Evolutionary conservation across 257 asterid species (phyloP), one percentile per base, ranked within the genome.

Genomic region (Plantago major): DNA sequence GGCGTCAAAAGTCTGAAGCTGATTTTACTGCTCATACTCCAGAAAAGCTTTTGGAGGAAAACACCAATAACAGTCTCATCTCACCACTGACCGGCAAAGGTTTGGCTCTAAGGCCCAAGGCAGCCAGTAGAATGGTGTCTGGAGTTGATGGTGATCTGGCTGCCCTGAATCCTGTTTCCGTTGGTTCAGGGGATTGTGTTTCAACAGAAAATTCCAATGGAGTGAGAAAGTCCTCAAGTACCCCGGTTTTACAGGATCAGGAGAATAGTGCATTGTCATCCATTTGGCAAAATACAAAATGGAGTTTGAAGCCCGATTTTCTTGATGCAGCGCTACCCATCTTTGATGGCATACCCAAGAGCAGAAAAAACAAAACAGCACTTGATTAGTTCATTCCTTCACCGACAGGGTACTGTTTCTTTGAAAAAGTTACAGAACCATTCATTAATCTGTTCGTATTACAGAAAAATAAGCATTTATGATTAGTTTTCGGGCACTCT

Each of bases 231-330:
- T 89, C 93, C 0, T 82, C 93, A 8, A 89, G 97, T 55, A 65
- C 90, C 9, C 73, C 98, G 26, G 78, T 77, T 68, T 81, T 88
- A 75, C 87, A 78, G 61, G 98, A 89, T 60, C 68, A 94, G 3
- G 96, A 86, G 7, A 72, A 63, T 58, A 58, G 84, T 9, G 4
- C 84, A 5, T 68, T 78, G 62, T 79, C 82, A 56, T 82, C 94
- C 44, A 57, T 87, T 9, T 87, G 90, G 92, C 62, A 79, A n/a
- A 56, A 87, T 9, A 66, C 92, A n/a, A 85, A 79, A 67, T 90
- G 95, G 95, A 82, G 79, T 65, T 71, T 90, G 81, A 90, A 78
- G 82, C 75, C 94, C 28, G 96, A 85, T 70, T 76, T 87, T 49
- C 95, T 89, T 12, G 71, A 79, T 65, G 82, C 95, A 46, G 85